phyloP scores from a whole-genome alignment of 164 flowering plant genomes.

The Vitis cinerea region DNA sequence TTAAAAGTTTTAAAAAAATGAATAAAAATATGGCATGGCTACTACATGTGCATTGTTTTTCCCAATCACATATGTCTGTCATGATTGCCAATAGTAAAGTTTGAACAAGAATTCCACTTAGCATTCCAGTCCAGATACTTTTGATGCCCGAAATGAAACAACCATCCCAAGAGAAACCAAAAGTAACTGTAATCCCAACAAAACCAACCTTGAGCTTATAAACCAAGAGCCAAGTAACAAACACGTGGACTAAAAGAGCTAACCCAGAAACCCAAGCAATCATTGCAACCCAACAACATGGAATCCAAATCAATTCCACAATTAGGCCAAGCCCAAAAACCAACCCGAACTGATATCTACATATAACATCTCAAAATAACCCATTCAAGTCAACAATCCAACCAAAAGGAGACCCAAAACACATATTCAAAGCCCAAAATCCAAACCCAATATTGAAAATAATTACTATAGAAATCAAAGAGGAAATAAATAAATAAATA shows the following conservation, averaged over 20 bases:
- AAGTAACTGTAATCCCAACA: conserved; percentile 23
- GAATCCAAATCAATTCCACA: too few relatives aligned
- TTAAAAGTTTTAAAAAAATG: too few relatives aligned
- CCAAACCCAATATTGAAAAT: too few relatives aligned
- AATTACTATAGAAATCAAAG: too few relatives aligned
- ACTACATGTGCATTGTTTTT: conserved; percentile 8
- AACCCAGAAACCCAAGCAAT: conserved; percentile 30
- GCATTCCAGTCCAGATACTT: conserved; percentile 38
- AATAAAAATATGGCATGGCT: too few relatives aligned
- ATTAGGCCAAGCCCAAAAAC: too few relatives aligned
- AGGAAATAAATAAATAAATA: too few relatives aligned
- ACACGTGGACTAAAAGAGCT: conserved; percentile 20
- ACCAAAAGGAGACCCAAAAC: too few relatives aligned
- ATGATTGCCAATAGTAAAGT: conserved; percentile 21
- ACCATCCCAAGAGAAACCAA: conserved; percentile 37
- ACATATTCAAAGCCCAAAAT: too few relatives aligned
- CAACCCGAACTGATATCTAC: too few relatives aligned
- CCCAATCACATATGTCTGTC: conserved; percentile 28
- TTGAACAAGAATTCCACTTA: conserved; percentile 28
- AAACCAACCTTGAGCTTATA: conserved; percentile 22
- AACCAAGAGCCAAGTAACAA: conserved; percentile 36
- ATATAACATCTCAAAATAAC: too few relatives aligned
- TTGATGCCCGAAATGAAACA: conserved; percentile 20
- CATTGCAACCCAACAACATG: conserved; percentile 6
- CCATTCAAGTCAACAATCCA: too few relatives aligned